Evolutionary conservation across 129 eudicot species (phyloP).

Genomic region (Solidago caesia): DNA sequence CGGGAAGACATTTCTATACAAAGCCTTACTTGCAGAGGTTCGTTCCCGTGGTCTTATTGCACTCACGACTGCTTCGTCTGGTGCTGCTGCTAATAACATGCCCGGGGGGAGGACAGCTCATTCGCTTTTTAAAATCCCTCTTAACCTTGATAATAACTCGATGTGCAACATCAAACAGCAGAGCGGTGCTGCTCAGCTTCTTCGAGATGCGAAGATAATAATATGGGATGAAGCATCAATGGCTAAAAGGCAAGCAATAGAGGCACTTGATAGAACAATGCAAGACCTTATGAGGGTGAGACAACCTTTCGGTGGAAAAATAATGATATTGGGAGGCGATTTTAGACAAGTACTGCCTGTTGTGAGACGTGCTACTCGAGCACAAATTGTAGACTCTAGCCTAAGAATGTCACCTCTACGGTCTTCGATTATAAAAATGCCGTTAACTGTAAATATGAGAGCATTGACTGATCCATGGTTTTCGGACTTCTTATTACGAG

Average conservation of each 20-base stretch:
- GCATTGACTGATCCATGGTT: not conserved
- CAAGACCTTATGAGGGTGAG: not conserved
- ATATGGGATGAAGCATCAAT: not conserved
- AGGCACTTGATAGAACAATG: not conserved
- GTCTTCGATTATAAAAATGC: not conserved
- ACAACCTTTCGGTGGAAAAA: not conserved
- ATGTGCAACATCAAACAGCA: not conserved
- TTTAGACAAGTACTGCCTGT: not conserved
- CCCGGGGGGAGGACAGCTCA: not conserved
- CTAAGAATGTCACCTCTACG: not conserved
- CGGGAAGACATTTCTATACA: not conserved
- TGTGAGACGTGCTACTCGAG: not conserved
- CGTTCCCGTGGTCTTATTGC: not conserved
- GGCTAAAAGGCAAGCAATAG: not conserved
- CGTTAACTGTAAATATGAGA: not conserved
- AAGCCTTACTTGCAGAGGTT: not conserved
- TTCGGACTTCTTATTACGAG: not conserved
- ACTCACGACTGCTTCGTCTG: not conserved
- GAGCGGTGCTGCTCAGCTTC: not conserved
- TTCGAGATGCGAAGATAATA: not conserved
- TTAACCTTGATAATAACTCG: not conserved
- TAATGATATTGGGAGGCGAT: not conserved
- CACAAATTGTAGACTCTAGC: not conserved
- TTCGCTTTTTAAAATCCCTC: not conserved
- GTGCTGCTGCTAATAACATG: not conserved